Conservation (phyloP, 306 rosid genomes). For the Inga laurina region DNA sequence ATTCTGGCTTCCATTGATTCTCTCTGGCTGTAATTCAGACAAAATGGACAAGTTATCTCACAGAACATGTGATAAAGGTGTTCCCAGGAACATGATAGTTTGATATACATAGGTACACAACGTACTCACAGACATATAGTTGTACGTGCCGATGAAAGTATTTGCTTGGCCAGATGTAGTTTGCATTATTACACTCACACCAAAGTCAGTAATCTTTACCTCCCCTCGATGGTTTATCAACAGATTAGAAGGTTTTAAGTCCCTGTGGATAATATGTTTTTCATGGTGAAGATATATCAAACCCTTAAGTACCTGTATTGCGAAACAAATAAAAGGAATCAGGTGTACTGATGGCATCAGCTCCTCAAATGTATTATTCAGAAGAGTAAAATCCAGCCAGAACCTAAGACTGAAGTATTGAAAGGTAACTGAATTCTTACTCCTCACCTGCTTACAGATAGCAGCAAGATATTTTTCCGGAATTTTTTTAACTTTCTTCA, state of each 20-base stretch:
- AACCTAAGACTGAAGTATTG: constrained; percentile 4
- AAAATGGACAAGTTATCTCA: constrained; percentile 12
- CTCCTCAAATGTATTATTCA: not conserved
- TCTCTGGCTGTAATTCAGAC: constrained; percentile 79
- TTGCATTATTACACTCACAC: constrained; percentile 85
- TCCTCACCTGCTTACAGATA: constrained; percentile 81
- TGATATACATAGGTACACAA: not conserved
- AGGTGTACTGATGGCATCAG: not conserved
- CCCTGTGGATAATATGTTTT: constrained; percentile 89
- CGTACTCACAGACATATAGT: constrained; percentile 96
- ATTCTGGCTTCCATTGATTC: constrained; percentile 55
- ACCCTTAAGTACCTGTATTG: constrained; percentile 79
- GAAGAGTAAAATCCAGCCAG: not conserved
- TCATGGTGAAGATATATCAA: constrained; percentile 89
- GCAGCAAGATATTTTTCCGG: constrained; percentile 82
- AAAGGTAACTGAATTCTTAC: not conserved
- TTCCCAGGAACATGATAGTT: constrained; percentile 4
- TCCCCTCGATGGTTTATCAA: constrained; percentile 92
- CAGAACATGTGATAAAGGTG: not conserved
- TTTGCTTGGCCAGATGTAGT: constrained; percentile 85
- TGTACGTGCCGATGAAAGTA: constrained; percentile 85
- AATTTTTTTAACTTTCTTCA: constrained; percentile 71
- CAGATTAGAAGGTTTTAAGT: constrained; percentile 88
- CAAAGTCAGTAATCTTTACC: constrained; percentile 94
- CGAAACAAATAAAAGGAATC: constrained; percentile 15